These are phyloP conservation scores for Lodderomyces jiufengensis DNA, from an alignment of 1,139 yeast species.

Conservation along the genomic window DNA sequence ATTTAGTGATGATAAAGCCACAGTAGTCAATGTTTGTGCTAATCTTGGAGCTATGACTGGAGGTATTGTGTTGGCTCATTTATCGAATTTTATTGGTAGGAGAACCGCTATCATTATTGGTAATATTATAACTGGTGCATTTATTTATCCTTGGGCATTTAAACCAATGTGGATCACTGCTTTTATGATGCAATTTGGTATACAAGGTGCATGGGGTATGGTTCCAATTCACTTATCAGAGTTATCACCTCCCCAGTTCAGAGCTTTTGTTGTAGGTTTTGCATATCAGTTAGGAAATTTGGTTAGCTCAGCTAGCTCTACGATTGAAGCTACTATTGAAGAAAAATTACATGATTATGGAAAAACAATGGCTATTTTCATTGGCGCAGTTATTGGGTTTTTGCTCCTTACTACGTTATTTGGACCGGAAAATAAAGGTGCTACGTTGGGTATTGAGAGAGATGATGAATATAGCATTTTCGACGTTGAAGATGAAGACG, in stretches of 20 bases:
- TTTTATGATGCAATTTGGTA: constrained; percentile 74
- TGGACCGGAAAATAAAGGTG: constrained; percentile 70
- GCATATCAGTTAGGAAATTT: constrained; percentile 83
- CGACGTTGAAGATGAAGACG: constrained; percentile 9
- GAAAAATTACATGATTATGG: constrained; percentile 27
- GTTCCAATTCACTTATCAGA: constrained; percentile 76
- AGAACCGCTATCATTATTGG: constrained; percentile 44
- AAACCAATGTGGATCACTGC: constrained; percentile 59
- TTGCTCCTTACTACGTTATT: constrained; percentile 54
- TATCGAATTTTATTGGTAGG: constrained; percentile 35
- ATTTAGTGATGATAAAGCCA: constrained; percentile 26
- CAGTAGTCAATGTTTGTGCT: constrained; percentile 38
- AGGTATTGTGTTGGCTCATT: constrained; percentile 34
- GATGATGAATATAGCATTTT: constrained; percentile 16
- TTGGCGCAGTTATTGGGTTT: constrained; percentile 73
- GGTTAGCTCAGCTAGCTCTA: constrained; percentile 78
- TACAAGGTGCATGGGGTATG: constrained; percentile 89
- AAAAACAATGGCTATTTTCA: constrained; percentile 75
- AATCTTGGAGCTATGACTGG: constrained; percentile 39
- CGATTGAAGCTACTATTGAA: constrained; percentile 67
- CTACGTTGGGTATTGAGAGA: constrained; percentile 25
- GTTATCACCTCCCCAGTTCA: constrained; percentile 71
- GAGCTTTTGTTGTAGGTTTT: constrained; percentile 70
- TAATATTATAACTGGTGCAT: constrained; percentile 63
- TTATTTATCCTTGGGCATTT: constrained; percentile 75